Base-by-base conservation (phyloP, 345 rosid species). In the Arabis alpina region DNA sequence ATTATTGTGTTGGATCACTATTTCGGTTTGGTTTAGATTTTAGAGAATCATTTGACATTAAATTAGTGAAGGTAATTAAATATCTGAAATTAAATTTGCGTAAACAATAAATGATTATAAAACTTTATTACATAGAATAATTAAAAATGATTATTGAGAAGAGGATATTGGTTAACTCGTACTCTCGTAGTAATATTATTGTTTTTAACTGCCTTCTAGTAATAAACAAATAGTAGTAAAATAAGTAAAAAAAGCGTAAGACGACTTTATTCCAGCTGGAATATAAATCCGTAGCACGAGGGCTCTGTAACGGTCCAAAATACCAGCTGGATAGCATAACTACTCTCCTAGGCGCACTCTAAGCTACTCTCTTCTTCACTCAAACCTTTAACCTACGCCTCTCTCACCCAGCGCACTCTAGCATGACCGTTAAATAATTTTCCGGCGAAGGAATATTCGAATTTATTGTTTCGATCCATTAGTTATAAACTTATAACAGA, bases 281-380 rank as follows among this genome's bases (percentile, higher is more conserved):
- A 64, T 54, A 49, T 61, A 43, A 53, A 67, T 76, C 67, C 73
- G 53, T 14, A 72, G 54, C 74, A 61, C 80, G 76, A 76, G 74
- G 74, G 76, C 62, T 59, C 66, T 13, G 78, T 71, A 84, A 86
- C 86, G 85, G 85, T 81, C 88, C 72, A 76, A 66, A 64, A 60
- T n/a, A 73, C 83, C 88, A 90, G 90, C 94, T 86, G 93, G 80
- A 84, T 42, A 51, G 84, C 90, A 86, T 54, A 54, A 54, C 70
- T 62, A 71, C 42, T 60, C 70, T 68, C 32, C 32, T 28, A 28
- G 23, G 23, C 23, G 23, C 23, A 19, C 23, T 19, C 23, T 19
- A 72, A 64, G 11, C 56, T 12, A 68, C 64, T 68, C 23, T 55
- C 61, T 42, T 61, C 52, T 54, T 11, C 65, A 61, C 30, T 53